Evolutionary conservation across 1,284 basidiomycete genomes (phyloP).

Genomic region (Trichosporon asahii): DNA sequence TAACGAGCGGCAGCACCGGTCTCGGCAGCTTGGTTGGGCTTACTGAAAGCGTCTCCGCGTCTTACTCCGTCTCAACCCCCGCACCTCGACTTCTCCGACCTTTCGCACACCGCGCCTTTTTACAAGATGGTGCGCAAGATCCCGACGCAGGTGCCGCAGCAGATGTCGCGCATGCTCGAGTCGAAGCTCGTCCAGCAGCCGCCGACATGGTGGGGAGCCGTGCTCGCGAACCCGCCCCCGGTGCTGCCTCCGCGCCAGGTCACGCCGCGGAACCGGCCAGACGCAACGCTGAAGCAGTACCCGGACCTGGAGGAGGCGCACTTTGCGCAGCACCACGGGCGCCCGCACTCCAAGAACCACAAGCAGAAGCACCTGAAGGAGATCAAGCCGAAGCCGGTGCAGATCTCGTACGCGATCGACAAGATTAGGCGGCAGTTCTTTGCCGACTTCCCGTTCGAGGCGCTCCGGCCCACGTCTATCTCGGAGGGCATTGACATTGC

Average conservation of each 20-base stretch:
- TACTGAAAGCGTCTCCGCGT: background rate
- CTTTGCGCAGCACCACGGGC: constrained; percentile 5
- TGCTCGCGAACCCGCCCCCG: constrained; percentile 81
- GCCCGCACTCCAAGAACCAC: constrained; percentile 12
- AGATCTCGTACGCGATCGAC: constrained; percentile 81
- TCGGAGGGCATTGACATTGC: constrained; percentile 61
- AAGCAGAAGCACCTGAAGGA: constrained; percentile 51
- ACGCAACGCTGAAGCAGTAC: constrained; percentile 28
- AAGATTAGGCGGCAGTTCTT: constrained; percentile 86
- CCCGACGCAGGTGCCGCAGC: constrained; percentile 82
- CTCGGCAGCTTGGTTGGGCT: background rate
- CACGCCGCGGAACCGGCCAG: constrained; percentile 55
- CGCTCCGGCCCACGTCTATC: constrained; percentile 73
- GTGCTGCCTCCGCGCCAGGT: constrained; percentile 73
- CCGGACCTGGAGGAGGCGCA: constrained; percentile 25
- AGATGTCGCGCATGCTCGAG: constrained; percentile 76
- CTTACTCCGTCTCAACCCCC: background rate
- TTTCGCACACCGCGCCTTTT: background rate
- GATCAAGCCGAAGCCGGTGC: constrained; percentile 59
- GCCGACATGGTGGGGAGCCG: constrained; percentile 82
- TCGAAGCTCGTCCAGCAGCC: constrained; percentile 64
- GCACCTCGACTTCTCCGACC: background rate
- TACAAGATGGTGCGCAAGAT: constrained; percentile 77
- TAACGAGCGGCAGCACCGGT: background rate
- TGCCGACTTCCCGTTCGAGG: constrained; percentile 93